Base-by-base conservation (phyloP, 768 basidiomycete genomes). In the Xerocomus potaroensis region DNA sequence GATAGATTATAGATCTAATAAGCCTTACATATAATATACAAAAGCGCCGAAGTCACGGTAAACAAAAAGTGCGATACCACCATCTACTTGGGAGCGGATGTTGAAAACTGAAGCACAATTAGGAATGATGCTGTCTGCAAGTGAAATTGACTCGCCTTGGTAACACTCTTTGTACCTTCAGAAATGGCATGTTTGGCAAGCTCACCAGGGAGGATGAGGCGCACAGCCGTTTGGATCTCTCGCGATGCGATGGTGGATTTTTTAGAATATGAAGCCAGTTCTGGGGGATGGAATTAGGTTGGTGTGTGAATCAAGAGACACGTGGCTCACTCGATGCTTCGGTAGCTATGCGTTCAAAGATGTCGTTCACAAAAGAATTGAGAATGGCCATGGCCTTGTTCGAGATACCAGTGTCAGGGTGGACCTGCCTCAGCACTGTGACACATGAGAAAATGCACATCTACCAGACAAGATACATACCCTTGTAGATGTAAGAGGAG, bases 161-260 rank as follows among this genome's bases (percentile, higher is more conserved):
- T 84, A 49, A 84, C 82, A 27, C 76, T 78, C 72, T 84, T 84
- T 42, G 80, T 84, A 48, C 95, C 95, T 70, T 98, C 95, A 22
- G 92, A 95, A 68, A 97, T 96, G 45, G 95, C 95, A 66, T 98
- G 95, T 77, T 98, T 98, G 63, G 93, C 89, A 35, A 98, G 82
- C 72, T 97, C 94, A 71, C 93, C 95, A 50, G 94, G 93, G 22
- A 98, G 84, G 63, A 98, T 96, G 36, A 95, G 78, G 47, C 94
- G 87, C 41, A 96, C 94, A 32, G 90, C 79, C 24, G 95, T 98
- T 72, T 97, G 95, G 63, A 98, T 98, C 72, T 98, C 95, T 49
- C 95, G 89, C 19, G 92, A 96, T 16, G 94, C 95, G 68, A 98
- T 98, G 35, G 95, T 97, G 3, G 95, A 96, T 72, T 96, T 95